Conservation (phyloP, 2,329 filamentous ascomycete species). For the Alternaria arbusti region DNA sequence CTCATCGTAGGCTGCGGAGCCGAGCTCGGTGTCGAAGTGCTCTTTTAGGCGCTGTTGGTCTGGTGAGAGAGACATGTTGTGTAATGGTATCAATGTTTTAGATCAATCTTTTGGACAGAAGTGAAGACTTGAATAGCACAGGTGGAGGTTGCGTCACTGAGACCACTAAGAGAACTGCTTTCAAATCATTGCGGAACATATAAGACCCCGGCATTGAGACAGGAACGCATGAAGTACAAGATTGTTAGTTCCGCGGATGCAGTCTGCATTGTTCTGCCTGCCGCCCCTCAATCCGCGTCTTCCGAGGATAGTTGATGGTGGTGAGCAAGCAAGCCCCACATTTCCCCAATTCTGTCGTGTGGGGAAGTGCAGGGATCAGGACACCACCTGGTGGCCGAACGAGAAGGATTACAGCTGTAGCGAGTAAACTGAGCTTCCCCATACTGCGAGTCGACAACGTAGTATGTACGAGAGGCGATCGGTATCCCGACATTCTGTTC, state of each 20-base stretch:
- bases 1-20: conserved; percentile 30
- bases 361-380: conserved; percentile 11
- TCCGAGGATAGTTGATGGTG: conserved; percentile 7
- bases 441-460: not conserved
- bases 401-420: not conserved
- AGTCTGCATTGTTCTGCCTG: not conserved
- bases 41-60: conserved; percentile 32
- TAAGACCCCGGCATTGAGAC: not conserved
- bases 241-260: not conserved
- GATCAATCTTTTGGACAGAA: not conserved
- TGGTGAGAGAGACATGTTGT: conserved; percentile 24
- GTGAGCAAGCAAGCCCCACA: conserved; percentile 9
- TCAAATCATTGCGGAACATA: not conserved
- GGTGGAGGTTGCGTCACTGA: not conserved
- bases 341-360: conserved; percentile 9
- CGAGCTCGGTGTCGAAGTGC: conserved; percentile 31
- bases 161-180: too few species aligned
- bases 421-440: not conserved
- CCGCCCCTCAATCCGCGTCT: not conserved
- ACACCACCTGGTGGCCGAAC: not conserved
- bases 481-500: not conserved
- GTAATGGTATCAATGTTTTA: too few species aligned
- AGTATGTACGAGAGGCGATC: not conserved
- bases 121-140: not conserved
- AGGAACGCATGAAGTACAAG: not conserved